These are phyloP conservation scores for Coriolopsis trogii DNA, from an alignment of 1,284 basidiomycete species.

Conservation along the genomic window DNA sequence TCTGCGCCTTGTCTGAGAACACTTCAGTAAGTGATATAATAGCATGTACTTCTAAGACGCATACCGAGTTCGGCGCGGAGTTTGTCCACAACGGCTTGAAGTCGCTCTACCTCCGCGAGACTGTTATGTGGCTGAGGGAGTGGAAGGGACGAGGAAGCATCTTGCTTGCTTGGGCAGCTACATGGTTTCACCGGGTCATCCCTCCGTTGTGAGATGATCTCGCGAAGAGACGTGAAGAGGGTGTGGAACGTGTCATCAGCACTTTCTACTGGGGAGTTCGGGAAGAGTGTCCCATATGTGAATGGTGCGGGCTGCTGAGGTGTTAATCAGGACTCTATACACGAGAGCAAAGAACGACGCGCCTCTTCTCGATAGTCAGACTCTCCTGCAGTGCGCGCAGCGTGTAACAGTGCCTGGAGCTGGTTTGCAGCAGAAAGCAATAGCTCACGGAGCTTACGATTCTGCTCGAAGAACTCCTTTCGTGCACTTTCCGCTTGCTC, in stretches of 20 bases:
- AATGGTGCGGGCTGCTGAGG: slow-evolving; percentile 49
- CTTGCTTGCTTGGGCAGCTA: background rate
- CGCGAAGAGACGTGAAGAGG: slow-evolving; percentile 50
- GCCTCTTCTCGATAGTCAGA: slow-evolving; percentile 50
- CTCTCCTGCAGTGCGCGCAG: slow-evolving; percentile 37
- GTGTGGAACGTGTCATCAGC: slow-evolving; percentile 55
- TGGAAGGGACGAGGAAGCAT: slow-evolving; percentile 18
- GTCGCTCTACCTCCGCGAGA: slow-evolving; percentile 25
- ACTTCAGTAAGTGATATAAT: background rate
- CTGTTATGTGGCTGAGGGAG: slow-evolving; percentile 4
- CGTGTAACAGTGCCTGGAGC: slow-evolving; percentile 57
- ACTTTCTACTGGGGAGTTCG: slow-evolving; percentile 46
- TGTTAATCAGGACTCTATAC: background rate
- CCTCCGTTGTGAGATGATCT: slow-evolving; percentile 11
- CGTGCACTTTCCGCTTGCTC: slow-evolving; percentile 76
- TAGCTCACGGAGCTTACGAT: slow-evolving; percentile 67
- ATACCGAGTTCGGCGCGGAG: slow-evolving; percentile 63
- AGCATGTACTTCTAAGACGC: background rate
- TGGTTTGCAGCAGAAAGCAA: slow-evolving; percentile 73
- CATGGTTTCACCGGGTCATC: slow-evolving; percentile 11
- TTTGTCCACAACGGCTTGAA: slow-evolving; percentile 29
- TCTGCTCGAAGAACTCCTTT: slow-evolving; percentile 70
- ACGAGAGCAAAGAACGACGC: slow-evolving; percentile 9
- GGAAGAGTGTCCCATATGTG: slow-evolving; percentile 60
- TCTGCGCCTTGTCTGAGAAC: slow-evolving; percentile 50